Evolutionary conservation across 306 rosid species (phyloP).

Genomic region (Cicer cuneatum): DNA sequence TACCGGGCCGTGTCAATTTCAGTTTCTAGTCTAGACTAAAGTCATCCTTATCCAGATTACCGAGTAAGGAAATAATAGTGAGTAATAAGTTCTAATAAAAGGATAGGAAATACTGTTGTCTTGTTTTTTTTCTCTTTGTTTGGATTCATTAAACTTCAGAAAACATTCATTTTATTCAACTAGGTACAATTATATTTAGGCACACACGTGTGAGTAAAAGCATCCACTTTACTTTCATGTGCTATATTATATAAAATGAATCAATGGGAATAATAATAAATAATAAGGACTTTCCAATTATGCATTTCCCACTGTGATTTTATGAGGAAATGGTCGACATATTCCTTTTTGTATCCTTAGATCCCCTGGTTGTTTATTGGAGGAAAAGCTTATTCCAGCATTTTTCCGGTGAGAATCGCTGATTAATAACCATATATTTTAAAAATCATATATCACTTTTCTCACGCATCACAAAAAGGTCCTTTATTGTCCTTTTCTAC

Average conservation of each 20-base stretch:
- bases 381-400: constrained; percentile 4
- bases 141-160: background rate
- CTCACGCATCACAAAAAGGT: background rate
- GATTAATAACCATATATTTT: constrained; percentile 23
- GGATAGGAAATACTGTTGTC: background rate
- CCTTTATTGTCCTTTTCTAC: background rate
- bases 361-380: constrained; percentile 19
- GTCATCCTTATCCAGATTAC: background rate
- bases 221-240: background rate
- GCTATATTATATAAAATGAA: background rate
- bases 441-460: background rate
- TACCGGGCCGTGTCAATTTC: background rate
- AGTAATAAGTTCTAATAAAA: background rate
- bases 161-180: background rate
- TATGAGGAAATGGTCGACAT: background rate
- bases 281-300: background rate
- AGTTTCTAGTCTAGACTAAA: background rate
- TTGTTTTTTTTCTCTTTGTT: background rate
- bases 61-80: background rate
- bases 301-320: background rate
- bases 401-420: constrained; percentile 21
- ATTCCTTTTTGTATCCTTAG: constrained; percentile 36
- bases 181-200: no score
- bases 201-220: background rate
- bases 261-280: background rate